Conservation (phyloP, 768 basidiomycete genomes). For the Podaxis carcinomalis region DNA sequence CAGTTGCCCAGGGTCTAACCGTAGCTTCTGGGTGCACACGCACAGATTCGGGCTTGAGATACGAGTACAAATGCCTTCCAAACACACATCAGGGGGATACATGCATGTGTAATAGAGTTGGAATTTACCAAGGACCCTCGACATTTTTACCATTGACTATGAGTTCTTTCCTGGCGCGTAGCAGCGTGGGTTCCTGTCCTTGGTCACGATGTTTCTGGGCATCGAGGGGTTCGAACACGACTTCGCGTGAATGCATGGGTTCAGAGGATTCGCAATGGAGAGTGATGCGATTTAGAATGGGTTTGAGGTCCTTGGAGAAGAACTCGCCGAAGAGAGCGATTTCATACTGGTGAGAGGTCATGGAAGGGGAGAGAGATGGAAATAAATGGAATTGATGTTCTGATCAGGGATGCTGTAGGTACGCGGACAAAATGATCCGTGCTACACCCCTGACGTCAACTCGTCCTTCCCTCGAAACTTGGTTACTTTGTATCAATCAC, state of each 20-base stretch:
- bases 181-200: slow-evolving; percentile 60
- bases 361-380: slow-evolving; percentile 17
- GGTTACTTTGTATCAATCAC: background rate
- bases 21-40: slow-evolving; percentile 84
- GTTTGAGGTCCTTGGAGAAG: slow-evolving; percentile 68
- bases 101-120: background rate
- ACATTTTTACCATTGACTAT: slow-evolving; percentile 41
- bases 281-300: slow-evolving; percentile 78
- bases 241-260: slow-evolving; percentile 69
- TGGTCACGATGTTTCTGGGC: slow-evolving; percentile 56
- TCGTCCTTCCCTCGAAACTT: background rate
- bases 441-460: background rate
- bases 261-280: slow-evolving; percentile 76
- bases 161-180: slow-evolving; percentile 75
- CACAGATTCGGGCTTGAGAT: slow-evolving; percentile 80
- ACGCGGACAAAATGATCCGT: background rate
- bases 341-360: slow-evolving; percentile 68
- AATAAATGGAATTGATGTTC: background rate
- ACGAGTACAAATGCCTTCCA: slow-evolving; percentile 70
- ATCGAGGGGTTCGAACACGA: slow-evolving; percentile 80
- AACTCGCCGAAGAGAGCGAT: slow-evolving; percentile 83
- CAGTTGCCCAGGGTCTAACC: slow-evolving; percentile 80
- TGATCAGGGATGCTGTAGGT: background rate
- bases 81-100: background rate
- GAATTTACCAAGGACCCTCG: slow-evolving; percentile 50